phyloP scores from a whole-genome alignment of 2,329 filamentous ascomycete species.

The Stemphylium vesicarium region DNA sequence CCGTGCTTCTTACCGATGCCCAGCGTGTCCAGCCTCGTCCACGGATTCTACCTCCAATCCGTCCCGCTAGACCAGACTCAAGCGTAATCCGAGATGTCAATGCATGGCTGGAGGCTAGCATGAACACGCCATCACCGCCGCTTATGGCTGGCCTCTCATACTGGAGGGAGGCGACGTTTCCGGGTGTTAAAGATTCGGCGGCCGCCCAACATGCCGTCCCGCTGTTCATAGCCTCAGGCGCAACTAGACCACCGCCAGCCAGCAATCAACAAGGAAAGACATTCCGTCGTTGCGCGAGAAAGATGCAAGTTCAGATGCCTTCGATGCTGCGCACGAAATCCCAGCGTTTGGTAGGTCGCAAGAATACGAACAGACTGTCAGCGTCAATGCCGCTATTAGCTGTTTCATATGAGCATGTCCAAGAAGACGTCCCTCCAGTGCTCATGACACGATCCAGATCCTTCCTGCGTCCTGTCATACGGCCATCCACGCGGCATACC shows the following conservation, averaged over 20 bases:
- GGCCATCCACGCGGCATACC: slow-evolving; percentile 12
- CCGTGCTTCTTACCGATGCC: slow-evolving; percentile 12
- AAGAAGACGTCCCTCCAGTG: slow-evolving; percentile 9
- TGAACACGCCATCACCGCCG: slow-evolving; percentile 31
- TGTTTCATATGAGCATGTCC: slow-evolving; percentile 20
- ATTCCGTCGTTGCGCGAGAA: slow-evolving; percentile 37
- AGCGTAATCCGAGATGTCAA: slow-evolving; percentile 36
- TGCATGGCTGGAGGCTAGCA: slow-evolving; percentile 43
- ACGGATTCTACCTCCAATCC: slow-evolving; percentile 24
- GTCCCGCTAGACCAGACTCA: slow-evolving; percentile 34
- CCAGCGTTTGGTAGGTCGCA: slow-evolving; percentile 16
- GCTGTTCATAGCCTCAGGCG: slow-evolving; percentile 21
- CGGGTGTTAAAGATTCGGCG: slow-evolving; percentile 9
- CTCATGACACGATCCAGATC: slow-evolving; percentile 18
- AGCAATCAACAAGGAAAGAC: slow-evolving; percentile 30
- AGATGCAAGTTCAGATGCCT: slow-evolving; percentile 40
- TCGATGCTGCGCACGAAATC: slow-evolving; percentile 29
- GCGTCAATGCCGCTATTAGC: slow-evolving; percentile 35
- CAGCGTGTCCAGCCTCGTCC: slow-evolving; percentile 15
- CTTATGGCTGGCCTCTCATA: slow-evolving; percentile 45
- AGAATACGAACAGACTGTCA: slow-evolving; percentile 29
- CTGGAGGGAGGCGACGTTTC: slow-evolving; percentile 32
- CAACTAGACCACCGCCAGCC: slow-evolving; percentile 21
- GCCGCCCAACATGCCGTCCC: slow-evolving; percentile 39
- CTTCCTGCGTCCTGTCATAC: slow-evolving; percentile 5